Evolutionary conservation across 1,284 basidiomycete genomes (phyloP).

Genomic region (Flammula alnicola): DNA sequence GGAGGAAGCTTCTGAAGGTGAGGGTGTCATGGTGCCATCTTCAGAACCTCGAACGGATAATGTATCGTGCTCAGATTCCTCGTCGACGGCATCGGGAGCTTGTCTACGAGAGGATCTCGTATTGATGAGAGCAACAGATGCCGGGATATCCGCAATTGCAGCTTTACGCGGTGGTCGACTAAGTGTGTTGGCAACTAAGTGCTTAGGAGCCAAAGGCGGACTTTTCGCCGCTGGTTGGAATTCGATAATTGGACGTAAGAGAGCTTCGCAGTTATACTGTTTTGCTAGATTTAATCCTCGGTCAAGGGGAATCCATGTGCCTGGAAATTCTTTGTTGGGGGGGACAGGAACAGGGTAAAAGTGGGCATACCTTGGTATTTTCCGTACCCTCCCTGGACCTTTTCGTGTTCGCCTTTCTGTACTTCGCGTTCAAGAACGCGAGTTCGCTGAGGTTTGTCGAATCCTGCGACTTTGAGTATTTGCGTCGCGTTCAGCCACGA

Average conservation of each 20-base stretch:
- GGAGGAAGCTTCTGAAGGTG: constrained; percentile 84
- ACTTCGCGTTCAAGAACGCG: constrained; percentile 97
- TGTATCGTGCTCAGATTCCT: constrained; percentile 65
- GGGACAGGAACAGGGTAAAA: constrained; percentile 4
- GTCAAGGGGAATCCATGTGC: constrained; percentile 98
- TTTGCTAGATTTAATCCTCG: constrained; percentile 86
- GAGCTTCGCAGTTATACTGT: constrained; percentile 90
- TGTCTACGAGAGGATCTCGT: constrained; percentile 64
- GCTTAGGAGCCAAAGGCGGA: constrained; percentile 96
- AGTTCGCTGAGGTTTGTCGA: constrained; percentile 98
- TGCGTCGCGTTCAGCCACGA: constrained; percentile 99
- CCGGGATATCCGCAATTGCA: constrained; percentile 41
- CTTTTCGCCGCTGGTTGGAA: constrained; percentile 92
- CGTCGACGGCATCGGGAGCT: constrained; percentile 45
- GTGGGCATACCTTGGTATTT: constrained; percentile 91
- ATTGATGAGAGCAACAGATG: constrained; percentile 39
- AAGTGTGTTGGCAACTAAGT: constrained; percentile 75
- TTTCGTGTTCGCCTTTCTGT: constrained; percentile 98
- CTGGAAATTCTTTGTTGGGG: constrained; percentile 45
- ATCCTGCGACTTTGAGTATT: constrained; percentile 98
- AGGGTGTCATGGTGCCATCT: constrained; percentile 84
- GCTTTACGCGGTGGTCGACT: constrained; percentile 58
- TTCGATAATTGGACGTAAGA: constrained; percentile 95
- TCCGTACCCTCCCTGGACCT: constrained; percentile 99
- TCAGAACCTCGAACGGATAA: constrained; percentile 71